These are phyloP conservation scores for Globisporangium camurandrum DNA, from an alignment of 352 stramenopile species.

Conservation along the genomic window DNA sequence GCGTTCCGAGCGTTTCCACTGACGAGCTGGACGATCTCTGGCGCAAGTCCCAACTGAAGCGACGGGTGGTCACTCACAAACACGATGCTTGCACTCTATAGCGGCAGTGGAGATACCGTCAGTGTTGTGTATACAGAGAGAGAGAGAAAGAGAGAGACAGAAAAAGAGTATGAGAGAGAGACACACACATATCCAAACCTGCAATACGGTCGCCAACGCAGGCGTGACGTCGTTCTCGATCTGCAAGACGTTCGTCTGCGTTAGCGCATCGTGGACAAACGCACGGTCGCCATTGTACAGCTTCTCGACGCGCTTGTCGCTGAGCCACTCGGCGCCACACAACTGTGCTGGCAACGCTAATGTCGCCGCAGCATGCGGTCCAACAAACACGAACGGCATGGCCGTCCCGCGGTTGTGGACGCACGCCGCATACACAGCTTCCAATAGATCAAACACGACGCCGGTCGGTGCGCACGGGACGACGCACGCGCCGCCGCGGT, in stretches of 20 bases:
- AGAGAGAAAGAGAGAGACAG: no score
- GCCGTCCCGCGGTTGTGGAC: slow-evolving; percentile 37
- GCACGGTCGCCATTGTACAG: slow-evolving; percentile 62
- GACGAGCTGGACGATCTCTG: slow-evolving; percentile 48
- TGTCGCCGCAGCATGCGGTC: slow-evolving; percentile 33
- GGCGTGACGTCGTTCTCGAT: slow-evolving; percentile 32
- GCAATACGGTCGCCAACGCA: slow-evolving; percentile 35
- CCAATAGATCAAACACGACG: slow-evolving; percentile 75
- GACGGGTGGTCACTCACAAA: slow-evolving; percentile 69
- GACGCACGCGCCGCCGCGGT: slow-evolving; percentile 63
- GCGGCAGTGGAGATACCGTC: not conserved
- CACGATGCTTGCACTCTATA: slow-evolving; percentile 58
- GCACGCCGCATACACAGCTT: slow-evolving; percentile 51
- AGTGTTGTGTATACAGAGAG: no score
- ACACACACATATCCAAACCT: slow-evolving; percentile 24
- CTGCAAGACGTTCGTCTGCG: slow-evolving; percentile 43
- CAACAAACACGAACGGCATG: slow-evolving; percentile 48
- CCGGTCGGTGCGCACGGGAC: slow-evolving; percentile 47
- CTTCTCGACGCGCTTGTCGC: slow-evolving; percentile 78
- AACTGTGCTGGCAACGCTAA: slow-evolving; percentile 44
- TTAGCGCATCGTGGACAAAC: slow-evolving; percentile 55
- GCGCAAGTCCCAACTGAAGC: slow-evolving; percentile 45
- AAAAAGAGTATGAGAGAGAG: no score
- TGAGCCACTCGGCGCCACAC: slow-evolving; percentile 67
- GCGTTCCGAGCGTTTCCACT: slow-evolving; percentile 56